Evolutionary conservation across 1,139 yeast genomes (phyloP).

Genomic region (Fermentozyma sake): DNA sequence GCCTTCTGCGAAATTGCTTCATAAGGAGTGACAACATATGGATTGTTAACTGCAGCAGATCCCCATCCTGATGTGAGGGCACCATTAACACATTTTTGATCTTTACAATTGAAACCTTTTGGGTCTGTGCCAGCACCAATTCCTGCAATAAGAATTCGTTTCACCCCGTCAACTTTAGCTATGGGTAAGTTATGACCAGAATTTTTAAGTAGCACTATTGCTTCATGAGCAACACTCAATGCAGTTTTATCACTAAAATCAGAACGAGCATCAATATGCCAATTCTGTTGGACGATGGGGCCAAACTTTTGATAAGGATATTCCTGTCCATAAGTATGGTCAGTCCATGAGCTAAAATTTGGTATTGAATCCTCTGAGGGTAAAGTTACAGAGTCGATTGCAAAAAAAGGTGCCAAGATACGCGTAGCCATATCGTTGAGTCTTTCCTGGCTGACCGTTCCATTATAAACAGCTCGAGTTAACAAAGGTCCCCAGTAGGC

Average conservation of each 20-base stretch:
- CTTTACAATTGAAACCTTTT: slow-evolving; percentile 47
- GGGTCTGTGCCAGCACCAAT: slow-evolving; percentile 46
- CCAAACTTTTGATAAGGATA: slow-evolving; percentile 52
- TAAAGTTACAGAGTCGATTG: slow-evolving; percentile 27
- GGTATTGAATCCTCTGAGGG: slow-evolving; percentile 44
- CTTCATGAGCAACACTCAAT: slow-evolving; percentile 52
- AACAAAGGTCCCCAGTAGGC: slow-evolving; percentile 57
- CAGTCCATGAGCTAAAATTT: slow-evolving; percentile 58
- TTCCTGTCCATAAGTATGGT: slow-evolving; percentile 49
- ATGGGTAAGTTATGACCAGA: slow-evolving; percentile 49
- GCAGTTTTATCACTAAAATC: slow-evolving; percentile 48
- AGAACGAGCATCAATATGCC: slow-evolving; percentile 52
- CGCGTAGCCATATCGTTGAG: slow-evolving; percentile 61
- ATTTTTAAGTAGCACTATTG: slow-evolving; percentile 52
- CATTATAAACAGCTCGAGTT: slow-evolving; percentile 53
- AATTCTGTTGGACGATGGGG: slow-evolving; percentile 49
- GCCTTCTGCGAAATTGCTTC: slow-evolving; percentile 47
- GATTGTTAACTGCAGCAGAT: slow-evolving; percentile 49
- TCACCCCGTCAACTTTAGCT: slow-evolving; percentile 34
- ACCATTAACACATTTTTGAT: slow-evolving; percentile 32
- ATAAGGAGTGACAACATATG: slow-evolving; percentile 52
- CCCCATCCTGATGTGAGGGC: slow-evolving; percentile 26
- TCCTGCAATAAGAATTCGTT: slow-evolving; percentile 44
- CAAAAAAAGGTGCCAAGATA: slow-evolving; percentile 55
- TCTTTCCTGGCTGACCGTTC: slow-evolving; percentile 51